Evolutionary conservation across 2,329 filamentous ascomycete genomes (phyloP), one percentile per base, ranked within the genome.

Genomic region (Raffaelea arxii): DNA sequence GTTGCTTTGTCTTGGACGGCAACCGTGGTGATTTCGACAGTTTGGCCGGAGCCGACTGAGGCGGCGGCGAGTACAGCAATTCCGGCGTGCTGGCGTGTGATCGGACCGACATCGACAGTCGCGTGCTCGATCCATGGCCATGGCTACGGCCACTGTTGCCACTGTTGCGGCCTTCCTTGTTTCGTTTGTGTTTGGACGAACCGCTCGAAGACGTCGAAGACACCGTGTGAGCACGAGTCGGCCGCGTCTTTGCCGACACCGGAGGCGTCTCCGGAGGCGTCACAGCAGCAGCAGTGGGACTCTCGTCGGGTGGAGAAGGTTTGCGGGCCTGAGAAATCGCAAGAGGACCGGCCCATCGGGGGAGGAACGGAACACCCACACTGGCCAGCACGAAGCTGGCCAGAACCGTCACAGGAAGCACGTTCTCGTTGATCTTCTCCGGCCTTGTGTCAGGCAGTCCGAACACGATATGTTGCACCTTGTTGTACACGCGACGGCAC

Each of bases 401-500:
- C 27, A 92, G 75, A 2, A 92, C 82, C 6, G 84, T 86, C 46
- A 91, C 85, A 7, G 86, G 86, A 35, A 91, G 64, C 6, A 84
- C 74, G 61, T 92, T 92, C 64, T 91, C 86, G 59, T 80, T 83
- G 61, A 92, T 89, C 66, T 82, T 84, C 56, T 88, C 84, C 53
- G 80, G 73, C 48, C 80, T 75, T 50, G 73, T 72, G 58, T 91
- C 86, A 27, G 81, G 74, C 22, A 84, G 72, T 19, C 86, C 86
- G 62, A 92, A 92, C 23, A 92, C 86, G 56, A 92, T 87, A 63
- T 87, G 81, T 65, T 92, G 86, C 35, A 92, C 85, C 65, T 87
- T 88, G 66, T 92, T 92, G 69, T 90, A 91, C 55, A 92, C 80
- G 58, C 87, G 74, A 49, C 85, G 78, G 60, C 86, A 91, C 43